These are phyloP conservation scores for Leccinum broughii DNA, from an alignment of 768 basidiomycete genomes.

Conservation along the genomic window DNA sequence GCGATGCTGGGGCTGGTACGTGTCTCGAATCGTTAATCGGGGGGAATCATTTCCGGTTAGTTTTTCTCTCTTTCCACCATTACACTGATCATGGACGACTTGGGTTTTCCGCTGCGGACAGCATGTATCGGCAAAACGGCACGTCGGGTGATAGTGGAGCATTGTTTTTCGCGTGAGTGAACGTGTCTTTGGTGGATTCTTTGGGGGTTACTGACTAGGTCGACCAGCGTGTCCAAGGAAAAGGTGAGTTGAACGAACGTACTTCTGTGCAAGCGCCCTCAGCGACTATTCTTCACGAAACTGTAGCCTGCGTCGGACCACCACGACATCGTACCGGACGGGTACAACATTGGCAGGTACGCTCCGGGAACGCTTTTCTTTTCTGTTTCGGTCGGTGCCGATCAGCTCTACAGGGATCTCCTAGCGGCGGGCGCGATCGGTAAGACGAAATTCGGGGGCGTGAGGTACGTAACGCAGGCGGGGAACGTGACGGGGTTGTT, in stretches of 20 bases:
- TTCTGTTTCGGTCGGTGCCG: background rate
- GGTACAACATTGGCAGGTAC: too few relatives aligned
- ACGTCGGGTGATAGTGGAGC: slow-evolving; percentile 47
- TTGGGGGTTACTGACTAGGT: background rate
- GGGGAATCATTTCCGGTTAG: slow-evolving; percentile 50
- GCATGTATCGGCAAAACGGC: slow-evolving; percentile 62
- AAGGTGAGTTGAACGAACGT: slow-evolving; percentile 27
- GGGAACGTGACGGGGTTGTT: too few relatives aligned
- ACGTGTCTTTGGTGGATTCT: too few relatives aligned
- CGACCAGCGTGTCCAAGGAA: slow-evolving; percentile 49
- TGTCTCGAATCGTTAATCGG: slow-evolving; percentile 47
- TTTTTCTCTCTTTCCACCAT: background rate
- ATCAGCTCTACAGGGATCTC: slow-evolving; percentile 30
- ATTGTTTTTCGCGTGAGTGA: slow-evolving; percentile 58
- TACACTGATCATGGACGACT: background rate
- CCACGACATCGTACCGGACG: too few relatives aligned
- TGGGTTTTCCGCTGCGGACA: background rate
- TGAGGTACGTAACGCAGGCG: too few relatives aligned
- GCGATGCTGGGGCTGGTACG: slow-evolving; percentile 36
- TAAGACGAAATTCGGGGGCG: too few relatives aligned
- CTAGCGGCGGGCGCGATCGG: too few relatives aligned
- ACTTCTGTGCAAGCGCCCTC: background rate
- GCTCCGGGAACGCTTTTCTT: too few relatives aligned
- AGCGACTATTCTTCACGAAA: too few relatives aligned
- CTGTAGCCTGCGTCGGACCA: too few relatives aligned